These are phyloP conservation scores for Berkeleyomyces basicola DNA, from an alignment of 2,329 filamentous ascomycete genomes.

Conservation along the genomic window DNA sequence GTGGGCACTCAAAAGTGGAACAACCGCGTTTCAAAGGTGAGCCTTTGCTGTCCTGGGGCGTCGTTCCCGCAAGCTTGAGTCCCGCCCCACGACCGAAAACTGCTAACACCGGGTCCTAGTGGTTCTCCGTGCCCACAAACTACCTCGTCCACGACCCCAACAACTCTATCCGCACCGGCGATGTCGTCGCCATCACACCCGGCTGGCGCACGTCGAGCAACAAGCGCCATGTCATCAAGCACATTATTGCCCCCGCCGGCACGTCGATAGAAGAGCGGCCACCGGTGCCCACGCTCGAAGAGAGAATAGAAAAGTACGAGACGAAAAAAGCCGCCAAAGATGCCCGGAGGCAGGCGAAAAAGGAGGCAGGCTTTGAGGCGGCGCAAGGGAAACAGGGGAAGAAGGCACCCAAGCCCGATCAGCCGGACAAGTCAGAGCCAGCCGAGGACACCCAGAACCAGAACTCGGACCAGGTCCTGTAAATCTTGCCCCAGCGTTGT, in stretches of 20 bases:
- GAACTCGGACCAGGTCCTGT: background rate
- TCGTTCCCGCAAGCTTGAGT: no score
- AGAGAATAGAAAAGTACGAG: conserved; percentile 39
- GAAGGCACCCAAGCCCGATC: background rate
- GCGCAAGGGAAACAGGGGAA: conserved; percentile 8
- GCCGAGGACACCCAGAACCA: background rate
- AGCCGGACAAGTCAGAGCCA: background rate
- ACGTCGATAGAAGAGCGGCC: conserved; percentile 46
- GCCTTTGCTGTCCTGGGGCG: conserved; percentile 4
- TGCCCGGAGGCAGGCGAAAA: conserved; percentile 29
- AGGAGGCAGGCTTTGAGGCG: conserved; percentile 16
- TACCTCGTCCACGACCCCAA: conserved; percentile 66
- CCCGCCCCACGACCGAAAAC: background rate
- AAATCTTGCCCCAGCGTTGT: background rate
- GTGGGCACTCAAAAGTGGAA: conserved; percentile 59
- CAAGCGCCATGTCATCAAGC: conserved; percentile 58
- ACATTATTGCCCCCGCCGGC: conserved; percentile 55
- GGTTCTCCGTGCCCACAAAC: conserved; percentile 45
- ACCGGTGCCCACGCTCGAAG: conserved; percentile 45
- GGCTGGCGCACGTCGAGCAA: conserved; percentile 47
- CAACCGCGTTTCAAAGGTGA: conserved; percentile 53
- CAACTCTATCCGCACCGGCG: conserved; percentile 54
- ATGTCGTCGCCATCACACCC: conserved; percentile 54
- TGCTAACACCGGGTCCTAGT: conserved; percentile 17
- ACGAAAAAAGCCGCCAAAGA: conserved; percentile 40